phyloP scores from a whole-genome alignment of 2,329 filamentous ascomycete species.

The Trichoderma sp. region DNA sequence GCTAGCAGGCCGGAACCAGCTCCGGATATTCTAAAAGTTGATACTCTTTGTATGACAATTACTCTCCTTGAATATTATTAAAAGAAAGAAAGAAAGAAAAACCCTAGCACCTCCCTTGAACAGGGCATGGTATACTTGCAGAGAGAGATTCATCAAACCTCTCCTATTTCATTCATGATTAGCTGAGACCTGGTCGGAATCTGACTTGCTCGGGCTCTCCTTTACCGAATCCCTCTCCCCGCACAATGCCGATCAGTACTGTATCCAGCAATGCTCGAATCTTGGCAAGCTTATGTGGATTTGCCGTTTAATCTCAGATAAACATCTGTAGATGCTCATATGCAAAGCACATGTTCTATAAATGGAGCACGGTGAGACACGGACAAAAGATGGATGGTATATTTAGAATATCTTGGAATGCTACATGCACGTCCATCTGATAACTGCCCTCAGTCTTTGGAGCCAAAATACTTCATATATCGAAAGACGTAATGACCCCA shows the following conservation, averaged over 20 bases:
- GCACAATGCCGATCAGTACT: neutral
- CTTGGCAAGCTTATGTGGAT: neutral
- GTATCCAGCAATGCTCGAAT: neutral
- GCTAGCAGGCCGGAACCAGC: neutral
- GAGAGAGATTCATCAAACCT: neutral
- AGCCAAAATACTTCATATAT: constrained; percentile 35
- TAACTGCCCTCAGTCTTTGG: neutral
- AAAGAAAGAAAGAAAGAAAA: neutral
- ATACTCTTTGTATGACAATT: neutral
- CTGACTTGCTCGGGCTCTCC: neutral
- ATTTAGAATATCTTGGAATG: neutral
- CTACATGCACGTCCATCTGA: neutral
- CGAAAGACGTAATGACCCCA: constrained; percentile 39
- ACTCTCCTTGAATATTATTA: neutral
- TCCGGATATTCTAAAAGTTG: neutral
- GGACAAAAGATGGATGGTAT: neutral
- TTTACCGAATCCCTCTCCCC: neutral
- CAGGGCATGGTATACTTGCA: neutral
- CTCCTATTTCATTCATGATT: neutral
- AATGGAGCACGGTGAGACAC: neutral
- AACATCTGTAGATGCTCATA: neutral
- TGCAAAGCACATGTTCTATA: neutral
- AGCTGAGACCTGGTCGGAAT: neutral
- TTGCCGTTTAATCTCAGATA: neutral
- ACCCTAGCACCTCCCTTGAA: neutral